Evolutionary conservation across 2,329 filamentous ascomycete species (phyloP).

Genomic region (Fusarium pilosicola): DNA sequence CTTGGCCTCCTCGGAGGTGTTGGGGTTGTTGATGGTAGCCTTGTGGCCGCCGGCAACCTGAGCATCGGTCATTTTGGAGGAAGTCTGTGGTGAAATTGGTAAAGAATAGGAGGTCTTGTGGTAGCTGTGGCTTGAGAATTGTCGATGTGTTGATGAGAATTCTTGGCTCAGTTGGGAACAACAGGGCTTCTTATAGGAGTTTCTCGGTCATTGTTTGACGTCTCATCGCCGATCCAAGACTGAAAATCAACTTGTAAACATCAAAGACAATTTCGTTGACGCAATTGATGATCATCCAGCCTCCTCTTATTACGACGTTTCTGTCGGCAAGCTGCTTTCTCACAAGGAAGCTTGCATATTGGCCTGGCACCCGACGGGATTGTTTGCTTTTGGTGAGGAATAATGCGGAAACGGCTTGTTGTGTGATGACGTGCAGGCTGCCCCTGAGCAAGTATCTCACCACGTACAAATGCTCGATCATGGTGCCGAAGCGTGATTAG

Average conservation of each 20-base stretch:
- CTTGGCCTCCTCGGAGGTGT: constrained; percentile 65
- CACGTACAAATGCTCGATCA: neutral
- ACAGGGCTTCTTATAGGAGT: constrained; percentile 28
- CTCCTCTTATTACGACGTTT: neutral
- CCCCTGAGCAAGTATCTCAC: neutral
- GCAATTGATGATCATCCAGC: constrained; percentile 26
- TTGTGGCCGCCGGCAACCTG: constrained; percentile 68
- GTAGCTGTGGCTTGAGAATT: neutral
- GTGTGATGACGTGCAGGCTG: constrained; percentile 21
- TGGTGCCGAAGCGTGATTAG: neutral
- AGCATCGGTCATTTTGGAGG: constrained; percentile 59
- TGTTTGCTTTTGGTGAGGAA: neutral
- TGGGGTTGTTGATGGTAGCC: constrained; percentile 66
- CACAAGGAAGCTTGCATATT: neutral
- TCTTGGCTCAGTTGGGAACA: neutral
- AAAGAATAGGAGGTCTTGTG: neutral
- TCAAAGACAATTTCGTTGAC: constrained; percentile 28
- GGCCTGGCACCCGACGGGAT: neutral
- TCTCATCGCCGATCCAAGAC: constrained; percentile 1
- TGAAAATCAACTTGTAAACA: neutral
- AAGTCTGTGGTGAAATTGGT: neutral
- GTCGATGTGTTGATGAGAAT: neutral
- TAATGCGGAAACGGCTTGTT: neutral
- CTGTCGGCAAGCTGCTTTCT: constrained; percentile 1
- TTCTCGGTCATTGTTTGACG: neutral